A percentile compares a stretch with the other conserved stretches of the same genome.
These are phyloP conservation scores for Fraxinus anomala DNA, from an alignment of 257 asterid species.

Conservation along the genomic window DNA sequence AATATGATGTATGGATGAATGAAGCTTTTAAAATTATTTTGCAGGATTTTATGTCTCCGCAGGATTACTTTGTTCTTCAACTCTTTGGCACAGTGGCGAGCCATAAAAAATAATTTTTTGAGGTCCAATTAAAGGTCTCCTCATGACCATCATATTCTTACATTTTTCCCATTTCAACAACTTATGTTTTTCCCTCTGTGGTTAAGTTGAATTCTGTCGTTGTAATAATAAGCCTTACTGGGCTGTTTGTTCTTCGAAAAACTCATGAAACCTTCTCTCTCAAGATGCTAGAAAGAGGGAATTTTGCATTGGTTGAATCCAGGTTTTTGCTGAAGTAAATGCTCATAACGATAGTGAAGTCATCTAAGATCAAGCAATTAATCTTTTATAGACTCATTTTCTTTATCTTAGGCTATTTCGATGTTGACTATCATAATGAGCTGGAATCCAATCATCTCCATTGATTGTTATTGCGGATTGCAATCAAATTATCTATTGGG, in stretches of 20 bases:
- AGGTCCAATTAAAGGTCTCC: too few species aligned
- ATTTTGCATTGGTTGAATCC: not conserved
- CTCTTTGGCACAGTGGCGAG: too few species aligned
- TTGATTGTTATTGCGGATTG: not conserved
- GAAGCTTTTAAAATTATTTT: not conserved
- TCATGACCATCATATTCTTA: too few species aligned
- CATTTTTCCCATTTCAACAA: not conserved
- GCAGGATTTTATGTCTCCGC: not conserved
- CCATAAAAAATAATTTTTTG: too few species aligned
- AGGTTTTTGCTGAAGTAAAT: not conserved
- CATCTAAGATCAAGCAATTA: not conserved
- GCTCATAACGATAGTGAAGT: not conserved
- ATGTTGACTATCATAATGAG: not conserved
- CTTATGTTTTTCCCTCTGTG: not conserved
- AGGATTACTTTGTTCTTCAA: too few species aligned
- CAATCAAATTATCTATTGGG: not conserved
- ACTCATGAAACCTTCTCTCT: too few species aligned
- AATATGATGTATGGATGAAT: not conserved
- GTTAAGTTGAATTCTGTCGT: not conserved
- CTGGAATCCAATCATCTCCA: not conserved
- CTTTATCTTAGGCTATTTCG: not conserved
- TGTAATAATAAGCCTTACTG: not conserved
- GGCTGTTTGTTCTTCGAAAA: not conserved
- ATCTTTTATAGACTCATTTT: not conserved
- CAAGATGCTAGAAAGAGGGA: too few species aligned